Evolutionary conservation across 1,284 basidiomycete genomes (phyloP).

Genomic region (Stygiomarasmius scandens): DNA sequence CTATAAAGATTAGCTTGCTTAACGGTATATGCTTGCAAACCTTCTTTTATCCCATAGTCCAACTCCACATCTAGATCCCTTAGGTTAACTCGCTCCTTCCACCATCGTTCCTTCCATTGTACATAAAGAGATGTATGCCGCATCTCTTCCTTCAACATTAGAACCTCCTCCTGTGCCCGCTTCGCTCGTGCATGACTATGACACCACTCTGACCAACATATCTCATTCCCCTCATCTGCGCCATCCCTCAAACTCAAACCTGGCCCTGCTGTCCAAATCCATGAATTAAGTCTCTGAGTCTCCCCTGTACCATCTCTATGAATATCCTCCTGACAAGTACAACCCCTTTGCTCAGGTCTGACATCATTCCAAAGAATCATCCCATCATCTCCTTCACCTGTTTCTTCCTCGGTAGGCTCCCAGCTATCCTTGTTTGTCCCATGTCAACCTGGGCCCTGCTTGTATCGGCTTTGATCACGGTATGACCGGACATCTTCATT

Average conservation of each 20-base stretch:
- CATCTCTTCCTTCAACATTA: constrained; percentile 10
- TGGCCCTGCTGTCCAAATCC: background rate
- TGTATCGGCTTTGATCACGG: background rate
- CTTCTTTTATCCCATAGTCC: background rate
- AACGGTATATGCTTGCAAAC: background rate
- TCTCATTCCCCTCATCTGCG: no score
- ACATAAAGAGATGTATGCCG: background rate
- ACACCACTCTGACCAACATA: constrained; percentile 4
- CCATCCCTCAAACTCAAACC: background rate
- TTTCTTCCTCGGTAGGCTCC: no score
- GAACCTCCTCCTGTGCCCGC: constrained; percentile 5
- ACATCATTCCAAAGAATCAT: no score
- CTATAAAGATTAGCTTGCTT: background rate
- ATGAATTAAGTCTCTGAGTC: background rate
- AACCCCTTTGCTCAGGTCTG: no score
- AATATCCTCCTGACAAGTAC: no score
- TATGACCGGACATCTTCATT: constrained; percentile 1
- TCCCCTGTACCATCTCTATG: no score
- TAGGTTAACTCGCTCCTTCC: no score
- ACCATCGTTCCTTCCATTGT: background rate
- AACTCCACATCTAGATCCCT: no score
- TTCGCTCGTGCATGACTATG: constrained; percentile 8
- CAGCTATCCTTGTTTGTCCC: background rate
- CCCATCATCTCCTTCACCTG: no score
- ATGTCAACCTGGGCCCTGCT: background rate